Conservation (phyloP, 2,329 filamentous ascomycete species). For the Neofusicoccum ribis region DNA sequence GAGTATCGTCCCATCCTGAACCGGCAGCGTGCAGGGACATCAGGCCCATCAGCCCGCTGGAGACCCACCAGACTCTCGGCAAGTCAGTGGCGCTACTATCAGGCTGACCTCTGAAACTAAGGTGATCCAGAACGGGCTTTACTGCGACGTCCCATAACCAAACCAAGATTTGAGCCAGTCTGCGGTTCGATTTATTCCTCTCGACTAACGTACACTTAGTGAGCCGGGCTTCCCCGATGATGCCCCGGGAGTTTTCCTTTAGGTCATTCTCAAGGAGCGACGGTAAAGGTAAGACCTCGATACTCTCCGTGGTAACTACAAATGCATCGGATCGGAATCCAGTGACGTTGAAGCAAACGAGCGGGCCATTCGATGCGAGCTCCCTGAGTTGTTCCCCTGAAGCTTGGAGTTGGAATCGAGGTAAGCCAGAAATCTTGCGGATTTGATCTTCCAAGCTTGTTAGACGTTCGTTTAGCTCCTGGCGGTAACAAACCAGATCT, state of each 20-base stretch:
- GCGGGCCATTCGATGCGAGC: neutral
- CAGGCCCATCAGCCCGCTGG: slow-evolving; percentile 17
- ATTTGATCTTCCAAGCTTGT: neutral
- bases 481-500: neutral
- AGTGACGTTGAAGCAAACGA: slow-evolving; percentile 23
- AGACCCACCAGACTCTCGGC: slow-evolving; percentile 14
- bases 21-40: slow-evolving; percentile 22
- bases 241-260: neutral
- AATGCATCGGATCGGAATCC: slow-evolving; percentile 20
- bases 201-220: neutral
- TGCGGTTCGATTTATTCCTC: neutral
- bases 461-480: neutral
- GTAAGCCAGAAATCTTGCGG: slow-evolving; percentile 6
- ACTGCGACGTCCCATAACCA: neutral
- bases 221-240: neutral
- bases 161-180: neutral
- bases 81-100: neutral
- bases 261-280: neutral
- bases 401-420: slow-evolving; percentile 10
- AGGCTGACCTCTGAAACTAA: neutral
- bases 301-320: slow-evolving; percentile 18
- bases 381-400: neutral
- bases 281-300: slow-evolving; percentile 11
- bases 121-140: neutral
- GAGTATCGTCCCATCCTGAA: neutral